Conservation (phyloP, 495 filamentous ascomycete species). For the Penicillium samsonianum region DNA sequence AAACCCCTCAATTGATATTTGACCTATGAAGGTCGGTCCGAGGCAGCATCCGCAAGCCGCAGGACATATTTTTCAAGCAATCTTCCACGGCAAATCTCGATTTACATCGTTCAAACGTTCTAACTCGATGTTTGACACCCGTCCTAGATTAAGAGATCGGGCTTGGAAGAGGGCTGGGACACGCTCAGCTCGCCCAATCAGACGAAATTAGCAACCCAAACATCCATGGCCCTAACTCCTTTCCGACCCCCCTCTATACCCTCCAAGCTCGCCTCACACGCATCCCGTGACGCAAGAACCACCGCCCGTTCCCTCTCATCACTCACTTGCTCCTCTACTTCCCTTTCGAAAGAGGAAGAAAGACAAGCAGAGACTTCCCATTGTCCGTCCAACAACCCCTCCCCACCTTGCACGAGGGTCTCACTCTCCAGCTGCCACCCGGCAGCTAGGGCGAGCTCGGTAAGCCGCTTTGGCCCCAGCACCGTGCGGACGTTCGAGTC, state of each 20-base stretch:
- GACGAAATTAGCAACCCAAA: slow-evolving; percentile 46
- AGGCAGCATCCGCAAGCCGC: too few relatives aligned
- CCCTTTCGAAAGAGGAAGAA: slow-evolving; percentile 28
- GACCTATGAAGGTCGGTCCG: too few relatives aligned
- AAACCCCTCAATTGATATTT: too few relatives aligned
- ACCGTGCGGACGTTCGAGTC: slow-evolving; percentile 49
- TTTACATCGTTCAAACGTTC: too few relatives aligned
- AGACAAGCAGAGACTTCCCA: slow-evolving; percentile 46
- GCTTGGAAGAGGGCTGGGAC: not conserved
- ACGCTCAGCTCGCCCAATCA: slow-evolving; percentile 16
- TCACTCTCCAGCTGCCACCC: slow-evolving; percentile 36
- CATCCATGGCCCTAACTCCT: slow-evolving; percentile 48
- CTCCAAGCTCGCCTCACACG: slow-evolving; percentile 33
- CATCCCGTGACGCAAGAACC: slow-evolving; percentile 37
- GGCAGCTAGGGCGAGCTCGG: slow-evolving; percentile 27
- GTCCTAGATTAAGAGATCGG: too few relatives aligned
- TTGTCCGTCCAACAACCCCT: slow-evolving; percentile 44
- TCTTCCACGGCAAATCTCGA: too few relatives aligned
- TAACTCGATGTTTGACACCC: too few relatives aligned
- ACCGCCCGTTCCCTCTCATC: slow-evolving; percentile 38
- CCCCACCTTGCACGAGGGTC: slow-evolving; percentile 26
- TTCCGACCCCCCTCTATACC: slow-evolving; percentile 31
- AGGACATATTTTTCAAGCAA: too few relatives aligned
- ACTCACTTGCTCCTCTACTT: slow-evolving; percentile 30
- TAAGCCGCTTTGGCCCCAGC: slow-evolving; percentile 33